Conservation (phyloP, 345 rosid genomes). For the Citrus medica region DNA sequence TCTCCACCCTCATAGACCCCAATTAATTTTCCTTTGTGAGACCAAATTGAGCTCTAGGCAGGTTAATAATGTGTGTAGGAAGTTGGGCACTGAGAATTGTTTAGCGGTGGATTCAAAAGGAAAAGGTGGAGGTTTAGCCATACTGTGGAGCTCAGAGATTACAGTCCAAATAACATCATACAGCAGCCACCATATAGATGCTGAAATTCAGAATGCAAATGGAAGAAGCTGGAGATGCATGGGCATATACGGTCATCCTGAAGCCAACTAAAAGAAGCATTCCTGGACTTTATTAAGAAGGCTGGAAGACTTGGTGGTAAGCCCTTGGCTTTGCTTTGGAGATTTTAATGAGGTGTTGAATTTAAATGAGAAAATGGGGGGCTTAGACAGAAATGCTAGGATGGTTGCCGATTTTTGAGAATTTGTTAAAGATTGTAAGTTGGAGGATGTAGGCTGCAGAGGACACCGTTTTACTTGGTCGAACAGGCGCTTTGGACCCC, state of each 20-base stretch:
- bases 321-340: background rate
- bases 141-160: background rate
- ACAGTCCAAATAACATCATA: no score
- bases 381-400: no score
- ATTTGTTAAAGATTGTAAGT: no score
- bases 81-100: background rate
- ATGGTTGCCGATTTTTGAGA: background rate
- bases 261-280: background rate
- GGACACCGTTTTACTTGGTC: background rate
- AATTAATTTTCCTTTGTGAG: no score
- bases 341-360: background rate
- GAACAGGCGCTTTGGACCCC: no score
- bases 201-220: no score
- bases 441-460: background rate
- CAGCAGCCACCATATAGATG: background rate
- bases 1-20: no score
- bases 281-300: background rate
- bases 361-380: no score
- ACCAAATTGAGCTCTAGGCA: background rate
- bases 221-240: background rate
- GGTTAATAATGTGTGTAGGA: background rate
- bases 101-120: background rate
- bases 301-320: fast-evolving
- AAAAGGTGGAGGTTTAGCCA: background rate
- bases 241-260: background rate